A percentile compares a stretch with the other conserved stretches of the same genome.
These are phyloP conservation scores for Penicillium verrucosum DNA, from an alignment of 2,329 filamentous ascomycete species.

Conservation along the genomic window DNA sequence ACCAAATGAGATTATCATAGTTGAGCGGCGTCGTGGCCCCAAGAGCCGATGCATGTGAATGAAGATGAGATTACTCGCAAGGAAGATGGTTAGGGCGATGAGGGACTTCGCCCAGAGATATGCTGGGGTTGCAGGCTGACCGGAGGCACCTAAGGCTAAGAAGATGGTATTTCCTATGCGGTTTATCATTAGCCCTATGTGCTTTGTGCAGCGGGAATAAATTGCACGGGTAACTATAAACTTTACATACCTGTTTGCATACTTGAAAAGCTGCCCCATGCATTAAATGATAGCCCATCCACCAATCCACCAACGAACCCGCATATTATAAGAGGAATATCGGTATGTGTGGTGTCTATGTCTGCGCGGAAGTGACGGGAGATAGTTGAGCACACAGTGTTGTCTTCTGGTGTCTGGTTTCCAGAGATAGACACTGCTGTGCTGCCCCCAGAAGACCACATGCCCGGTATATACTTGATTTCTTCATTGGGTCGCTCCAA, in stretches of 20 bases:
- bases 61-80: conserved; percentile 42
- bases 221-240: background rate
- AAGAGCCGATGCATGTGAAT: conserved; percentile 34
- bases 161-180: conserved; percentile 44
- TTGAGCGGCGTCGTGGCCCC: conserved; percentile 35
- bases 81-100: conserved; percentile 38
- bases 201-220: background rate
- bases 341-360: conserved; percentile 26
- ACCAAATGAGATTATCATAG: conserved; percentile 39
- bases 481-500: background rate
- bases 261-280: conserved; percentile 43
- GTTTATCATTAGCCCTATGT: background rate
- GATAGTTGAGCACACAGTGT: conserved; percentile 13
- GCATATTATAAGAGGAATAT: conserved; percentile 34
- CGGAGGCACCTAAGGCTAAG: conserved; percentile 42
- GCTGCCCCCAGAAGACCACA: conserved; percentile 24
- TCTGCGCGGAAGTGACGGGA: conserved; percentile 21
- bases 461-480: conserved; percentile 17
- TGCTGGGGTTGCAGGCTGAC: conserved; percentile 39
- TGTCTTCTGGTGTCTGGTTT: conserved; percentile 13
- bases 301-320: conserved; percentile 41
- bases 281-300: conserved; percentile 42
- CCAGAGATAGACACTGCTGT: conserved; percentile 25
- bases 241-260: conserved; percentile 42
- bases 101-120: conserved; percentile 45